phyloP scores from a whole-genome alignment of 306 rosid genomes.

The Begonia masoniana region DNA sequence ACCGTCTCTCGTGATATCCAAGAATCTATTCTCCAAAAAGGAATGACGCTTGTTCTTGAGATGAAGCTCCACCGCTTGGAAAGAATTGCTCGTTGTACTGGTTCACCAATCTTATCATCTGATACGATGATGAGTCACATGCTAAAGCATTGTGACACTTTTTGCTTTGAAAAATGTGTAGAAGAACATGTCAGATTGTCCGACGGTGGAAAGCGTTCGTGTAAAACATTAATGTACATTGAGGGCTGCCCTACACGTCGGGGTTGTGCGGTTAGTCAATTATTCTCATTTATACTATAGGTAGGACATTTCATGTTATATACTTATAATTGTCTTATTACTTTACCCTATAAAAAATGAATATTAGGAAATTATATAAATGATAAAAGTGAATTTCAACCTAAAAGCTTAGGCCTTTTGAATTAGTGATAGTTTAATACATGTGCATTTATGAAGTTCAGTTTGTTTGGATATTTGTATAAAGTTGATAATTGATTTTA shows the following conservation, averaged over 20 bases:
- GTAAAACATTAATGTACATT: constrained; percentile 84
- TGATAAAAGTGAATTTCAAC: too few species aligned
- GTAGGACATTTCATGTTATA: too few species aligned
- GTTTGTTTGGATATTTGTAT: too few species aligned
- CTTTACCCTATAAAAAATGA: too few species aligned
- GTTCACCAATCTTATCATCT: constrained; percentile 73
- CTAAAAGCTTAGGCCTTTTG: too few species aligned
- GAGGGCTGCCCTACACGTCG: constrained; percentile 86
- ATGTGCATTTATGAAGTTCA: too few species aligned
- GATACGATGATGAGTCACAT: constrained; percentile 55
- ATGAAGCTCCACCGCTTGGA: constrained; percentile 96
- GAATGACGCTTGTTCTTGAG: constrained; percentile 89
- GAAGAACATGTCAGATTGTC: constrained; percentile 74
- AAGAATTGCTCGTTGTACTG: constrained; percentile 84
- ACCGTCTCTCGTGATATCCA: constrained; percentile 89
- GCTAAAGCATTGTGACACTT: constrained; percentile 52
- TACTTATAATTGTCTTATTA: too few species aligned
- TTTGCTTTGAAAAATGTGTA: constrained; percentile 70
- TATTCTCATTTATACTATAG: not conserved
- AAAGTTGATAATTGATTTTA: too few species aligned
- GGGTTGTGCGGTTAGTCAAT: constrained; percentile 86
- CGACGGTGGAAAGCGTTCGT: constrained; percentile 78
- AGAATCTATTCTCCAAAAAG: constrained; percentile 64
- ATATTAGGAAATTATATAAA: too few species aligned
- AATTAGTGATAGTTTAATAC: too few species aligned